These are phyloP conservation scores for Penicillium nordicum DNA, from an alignment of 2,329 filamentous ascomycete genomes.

Conservation along the genomic window DNA sequence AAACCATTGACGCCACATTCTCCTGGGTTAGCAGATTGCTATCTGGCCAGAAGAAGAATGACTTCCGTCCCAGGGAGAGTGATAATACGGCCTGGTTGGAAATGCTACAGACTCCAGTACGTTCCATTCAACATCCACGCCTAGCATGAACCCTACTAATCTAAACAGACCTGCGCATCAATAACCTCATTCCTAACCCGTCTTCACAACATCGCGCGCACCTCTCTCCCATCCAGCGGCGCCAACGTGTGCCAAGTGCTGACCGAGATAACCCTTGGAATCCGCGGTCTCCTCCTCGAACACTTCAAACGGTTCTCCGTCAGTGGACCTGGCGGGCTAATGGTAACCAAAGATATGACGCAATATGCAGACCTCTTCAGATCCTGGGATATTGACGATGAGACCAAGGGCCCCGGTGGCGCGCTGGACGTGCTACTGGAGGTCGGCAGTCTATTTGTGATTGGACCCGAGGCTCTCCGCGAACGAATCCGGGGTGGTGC, in stretches of 20 bases:
- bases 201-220: constrained; percentile 59
- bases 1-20: constrained; percentile 67
- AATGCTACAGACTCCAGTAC: constrained; percentile 69
- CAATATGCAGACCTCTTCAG: constrained; percentile 85
- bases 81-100: constrained; percentile 60
- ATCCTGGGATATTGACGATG: constrained; percentile 71
- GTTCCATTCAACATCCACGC: constrained; percentile 13
- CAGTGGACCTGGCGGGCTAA: constrained; percentile 86
- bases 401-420: constrained; percentile 47
- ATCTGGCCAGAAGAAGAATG: constrained; percentile 75
- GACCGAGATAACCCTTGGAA: constrained; percentile 75
- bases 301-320: constrained; percentile 95
- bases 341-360: constrained; percentile 94
- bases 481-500: constrained; percentile 65
- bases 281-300: constrained; percentile 76
- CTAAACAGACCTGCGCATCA: constrained; percentile 63
- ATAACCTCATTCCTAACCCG: constrained; percentile 77
- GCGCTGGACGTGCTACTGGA: constrained; percentile 84
- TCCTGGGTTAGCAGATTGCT: constrained; percentile 74
- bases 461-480: constrained; percentile 73
- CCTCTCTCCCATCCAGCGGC: constrained; percentile 62
- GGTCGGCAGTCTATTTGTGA: constrained; percentile 93
- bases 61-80: constrained; percentile 83
- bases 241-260: constrained; percentile 79
- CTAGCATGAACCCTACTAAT: neutral